Base-by-base conservation (phyloP, 192 early-diverging fungal genomes). In the Coemansia sp. region DNA sequence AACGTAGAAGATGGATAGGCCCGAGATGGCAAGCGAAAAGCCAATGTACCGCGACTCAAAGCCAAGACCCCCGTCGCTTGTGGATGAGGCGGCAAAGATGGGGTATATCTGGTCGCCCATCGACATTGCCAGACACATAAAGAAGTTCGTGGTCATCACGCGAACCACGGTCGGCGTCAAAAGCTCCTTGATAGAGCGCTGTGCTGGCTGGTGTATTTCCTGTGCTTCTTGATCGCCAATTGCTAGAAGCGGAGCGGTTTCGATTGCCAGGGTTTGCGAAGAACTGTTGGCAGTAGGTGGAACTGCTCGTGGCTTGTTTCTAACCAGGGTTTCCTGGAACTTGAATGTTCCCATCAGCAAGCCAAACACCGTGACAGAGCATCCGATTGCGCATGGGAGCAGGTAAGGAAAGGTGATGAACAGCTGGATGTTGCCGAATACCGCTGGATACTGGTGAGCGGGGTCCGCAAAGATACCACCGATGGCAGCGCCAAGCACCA, bases 381-480 rank as follows among this genome's bases (percentile, higher is more conserved):
- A 83, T 14, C 88, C 88, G 10, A 91, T 74, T 37, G 90, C 64
- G 61, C 95, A 95, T 7, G 95, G 95, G 5, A 98, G 86, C 56
- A 93, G 85, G 63, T 95, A 98, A 0, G 94, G 94, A 61, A 88
- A 91, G 1, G 67, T 39, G 32, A 69, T 76, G 32, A 95, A 86
- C 56, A 95, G 86, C 22, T 44, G 38, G 66, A 70, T 75, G 54
- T 85, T 17, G 1, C 88, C 89, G 72, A 90, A 90, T 0, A 87
- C 66, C 5, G 67, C 56, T 0, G 93, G 92, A 55, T 87, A 92
- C 39, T 80, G 83, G 32, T 87, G 72, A 0, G 82, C 90, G 13
- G 95, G 96, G 20, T 93, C 79, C 0, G 89, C 75, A 2, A 98
- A 88, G 20, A 90, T 86, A 13, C 96, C 94, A 48, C 94, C 94